Base-by-base conservation (phyloP, 2,329 filamentous ascomycete genomes). In the Ploettnerulaceae sp. region DNA sequence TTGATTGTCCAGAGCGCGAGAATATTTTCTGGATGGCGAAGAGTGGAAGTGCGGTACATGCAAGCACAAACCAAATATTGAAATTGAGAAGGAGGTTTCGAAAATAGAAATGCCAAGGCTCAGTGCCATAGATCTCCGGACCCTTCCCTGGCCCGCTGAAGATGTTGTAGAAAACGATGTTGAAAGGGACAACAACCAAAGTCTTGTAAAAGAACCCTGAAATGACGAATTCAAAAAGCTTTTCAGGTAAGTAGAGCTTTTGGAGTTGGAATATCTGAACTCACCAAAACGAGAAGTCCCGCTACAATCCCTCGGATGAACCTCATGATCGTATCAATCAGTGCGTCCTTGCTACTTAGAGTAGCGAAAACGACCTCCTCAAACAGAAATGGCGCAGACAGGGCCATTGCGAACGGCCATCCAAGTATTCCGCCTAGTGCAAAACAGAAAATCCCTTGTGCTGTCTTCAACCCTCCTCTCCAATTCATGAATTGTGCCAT, bases 61-160 rank as follows among this genome's bases (percentile, higher is more conserved):
- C 90, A 9, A 97, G 74, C 8, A 89, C 62, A 58, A 96, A 90
- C 89, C 90, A 97, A 36, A 95, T 68, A 63, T 97, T 95, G 73
- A 97, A 98, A 70, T 98, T 98, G 48, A 98, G 74, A 12, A 84
- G 70, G 33, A 98, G 71, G 60, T 98, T 98, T 58, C 87, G 86
- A 58, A 95, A 74, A 67, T 98, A 98, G 64, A 96, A 98, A 43
- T 90, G 84, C 93, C 91, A 97, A 1, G 91, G 88, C 67, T 98
- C 93, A 1, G 88, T 94, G 34, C 93, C 93, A 61, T 96, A 98
- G 26, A 98, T 86, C 45, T 95, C 79, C 0, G 93, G 93, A 0
- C 91, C 93, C 62, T 74, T 76, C 24, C 82, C 86, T 0, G 79
- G 77, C 5, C 81, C 81, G 6, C 86, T 86, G 63, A 98, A 91